Evolutionary conservation across 2,329 filamentous ascomycete species (phyloP).

Genomic region (Blastomyces percursus): DNA sequence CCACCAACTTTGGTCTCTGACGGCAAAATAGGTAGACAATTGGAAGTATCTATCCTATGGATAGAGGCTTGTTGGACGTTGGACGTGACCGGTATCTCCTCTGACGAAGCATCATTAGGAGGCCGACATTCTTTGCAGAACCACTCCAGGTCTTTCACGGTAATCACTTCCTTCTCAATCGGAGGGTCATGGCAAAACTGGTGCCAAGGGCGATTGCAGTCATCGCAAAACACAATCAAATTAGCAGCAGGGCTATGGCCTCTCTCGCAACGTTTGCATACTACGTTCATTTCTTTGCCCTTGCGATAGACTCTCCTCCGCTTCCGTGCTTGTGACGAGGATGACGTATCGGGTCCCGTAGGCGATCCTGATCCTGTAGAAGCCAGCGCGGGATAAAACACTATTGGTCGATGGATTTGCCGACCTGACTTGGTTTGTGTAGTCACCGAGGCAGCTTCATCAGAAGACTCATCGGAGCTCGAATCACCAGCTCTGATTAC

Average conservation of each 20-base stretch:
- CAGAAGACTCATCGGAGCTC: conserved; percentile 32
- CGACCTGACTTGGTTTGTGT: conserved; percentile 68
- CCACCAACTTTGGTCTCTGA: conserved; percentile 21
- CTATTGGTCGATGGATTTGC: conserved; percentile 54
- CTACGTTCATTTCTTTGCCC: conserved; percentile 32
- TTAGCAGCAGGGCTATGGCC: conserved; percentile 62
- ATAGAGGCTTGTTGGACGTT: not conserved
- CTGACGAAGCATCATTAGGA: conserved; percentile 15
- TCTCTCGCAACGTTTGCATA: conserved; percentile 63
- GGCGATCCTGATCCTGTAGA: conserved; percentile 13
- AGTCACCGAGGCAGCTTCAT: conserved; percentile 44
- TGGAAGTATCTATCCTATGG: conserved; percentile 17
- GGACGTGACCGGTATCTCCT: not conserved
- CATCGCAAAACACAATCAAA: conserved; percentile 76
- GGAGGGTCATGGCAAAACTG: conserved; percentile 69
- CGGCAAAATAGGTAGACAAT: conserved; percentile 16
- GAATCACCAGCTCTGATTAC: conserved; percentile 27
- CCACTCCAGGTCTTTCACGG: conserved; percentile 58
- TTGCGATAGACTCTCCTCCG: conserved; percentile 44
- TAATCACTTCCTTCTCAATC: conserved; percentile 59
- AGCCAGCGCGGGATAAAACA: conserved; percentile 39
- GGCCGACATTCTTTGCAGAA: conserved; percentile 51
- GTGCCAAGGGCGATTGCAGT: conserved; percentile 69
- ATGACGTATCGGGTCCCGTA: conserved; percentile 17
- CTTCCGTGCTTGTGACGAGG: conserved; percentile 33